Base-by-base conservation (phyloP, 78 protist genomes). In the Creolimax fragrantissima region DNA sequence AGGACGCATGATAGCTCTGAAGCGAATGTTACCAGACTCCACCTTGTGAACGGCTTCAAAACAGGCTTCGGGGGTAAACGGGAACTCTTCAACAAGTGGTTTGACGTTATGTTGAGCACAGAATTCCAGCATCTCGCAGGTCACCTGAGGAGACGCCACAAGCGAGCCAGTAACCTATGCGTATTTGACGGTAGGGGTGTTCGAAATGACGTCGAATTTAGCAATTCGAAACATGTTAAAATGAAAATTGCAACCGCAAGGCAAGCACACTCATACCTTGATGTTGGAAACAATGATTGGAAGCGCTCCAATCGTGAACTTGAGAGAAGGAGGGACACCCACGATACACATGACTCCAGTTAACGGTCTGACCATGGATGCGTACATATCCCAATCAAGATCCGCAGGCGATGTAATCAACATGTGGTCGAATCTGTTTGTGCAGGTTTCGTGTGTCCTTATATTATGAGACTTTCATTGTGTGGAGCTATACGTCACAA, bases 321-420 rank as follows among this genome's bases (percentile, higher is more conserved):
- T 84, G 85, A 32, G 24, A 17, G 88, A 84, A 11, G 88, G 88
- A n/a, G 88, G 88, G 11, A 84, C 17, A 24, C 88, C 88, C 41
- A 84, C 88, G 24, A 84, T 84, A 84, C 88, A 84, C 45, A 84
- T 42, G 88, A 24, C 17, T 17, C 88, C 88, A 11, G 47, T 0
- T 24, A 84, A 11, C 41, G 88, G 2, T 24, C 45, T 11, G 88
- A 84, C 17, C 88, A 84, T 84, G 85, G 88, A 32, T 32, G 88
- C 11, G 45, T 84, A 84, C 35, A 17, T 42, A 84, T 84, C 88
- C 88, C 41, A 84, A 24, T 84, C 45, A 11, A 84, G 17, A 37
- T 84, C 88, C 45, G 88, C 88, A 24, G 88, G 88, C 35, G 88
- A 32, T 17, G 88, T 84, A 32, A 84, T 24, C 88, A 84, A 32